A percentile compares a stretch with the other conserved stretches of the same genome.
Evolutionary conservation across 2,329 filamentous ascomycete genomes (phyloP).

Genomic region (Passalora sequoiae): DNA sequence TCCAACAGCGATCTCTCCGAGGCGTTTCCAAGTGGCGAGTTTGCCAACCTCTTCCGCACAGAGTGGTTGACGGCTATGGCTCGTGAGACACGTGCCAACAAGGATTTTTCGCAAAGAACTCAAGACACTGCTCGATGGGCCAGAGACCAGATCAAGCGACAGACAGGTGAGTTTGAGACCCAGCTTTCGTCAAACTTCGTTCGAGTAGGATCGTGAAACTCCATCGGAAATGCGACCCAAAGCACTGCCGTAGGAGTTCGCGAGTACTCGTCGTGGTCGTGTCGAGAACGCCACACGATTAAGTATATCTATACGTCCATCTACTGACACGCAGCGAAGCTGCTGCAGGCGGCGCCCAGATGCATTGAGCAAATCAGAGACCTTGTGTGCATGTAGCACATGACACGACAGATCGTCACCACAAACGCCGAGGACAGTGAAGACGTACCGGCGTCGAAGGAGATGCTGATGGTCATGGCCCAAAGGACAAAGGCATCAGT

Average conservation of each 20-base stretch:
- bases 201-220: slow-evolving; percentile 7
- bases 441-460: not conserved
- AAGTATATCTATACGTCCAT: slow-evolving; percentile 7
- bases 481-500: not conserved
- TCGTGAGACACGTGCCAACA: slow-evolving; percentile 84
- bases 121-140: slow-evolving; percentile 96
- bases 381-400: not conserved
- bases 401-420: not conserved
- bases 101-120: slow-evolving; percentile 78
- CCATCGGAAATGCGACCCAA: not conserved
- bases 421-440: not conserved
- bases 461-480: not conserved
- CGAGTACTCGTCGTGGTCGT: not conserved
- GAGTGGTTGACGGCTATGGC: slow-evolving; percentile 89
- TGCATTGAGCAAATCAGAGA: slow-evolving; percentile 2
- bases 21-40: slow-evolving; percentile 85
- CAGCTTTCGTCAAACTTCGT: not conserved
- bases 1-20: slow-evolving; percentile 79
- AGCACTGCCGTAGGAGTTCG: not conserved
- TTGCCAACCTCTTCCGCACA: slow-evolving; percentile 75
- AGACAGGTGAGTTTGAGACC: slow-evolving; percentile 42
- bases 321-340: slow-evolving; percentile 7
- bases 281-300: not conserved
- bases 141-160: slow-evolving; percentile 93
- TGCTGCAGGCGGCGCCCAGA: not conserved